phyloP scores from a whole-genome alignment of 2,329 filamentous ascomycete species.

The Colletotrichum salicis region DNA sequence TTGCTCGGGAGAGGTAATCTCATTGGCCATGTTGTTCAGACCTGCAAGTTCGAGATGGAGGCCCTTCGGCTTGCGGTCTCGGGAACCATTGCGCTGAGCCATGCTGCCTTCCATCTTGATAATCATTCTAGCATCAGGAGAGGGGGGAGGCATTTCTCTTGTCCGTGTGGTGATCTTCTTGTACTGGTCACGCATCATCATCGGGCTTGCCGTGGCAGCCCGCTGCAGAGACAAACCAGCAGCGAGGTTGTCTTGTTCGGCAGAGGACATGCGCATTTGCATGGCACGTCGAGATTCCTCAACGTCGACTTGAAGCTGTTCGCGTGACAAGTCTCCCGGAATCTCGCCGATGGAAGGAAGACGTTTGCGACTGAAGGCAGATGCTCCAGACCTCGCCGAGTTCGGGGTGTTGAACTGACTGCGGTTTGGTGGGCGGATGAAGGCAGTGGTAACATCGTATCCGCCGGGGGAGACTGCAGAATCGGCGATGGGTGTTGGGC shows the following conservation, averaged over 20 bases:
- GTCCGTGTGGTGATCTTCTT: constrained; percentile 41
- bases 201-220: constrained; percentile 74
- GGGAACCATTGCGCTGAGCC: constrained; percentile 74
- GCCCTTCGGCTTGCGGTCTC: constrained; percentile 81
- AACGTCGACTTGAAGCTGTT: constrained; percentile 34
- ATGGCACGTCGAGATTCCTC: constrained; percentile 36
- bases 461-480: constrained; percentile 79
- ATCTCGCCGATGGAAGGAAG: constrained; percentile 82
- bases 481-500: constrained; percentile 88
- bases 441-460: constrained; percentile 73
- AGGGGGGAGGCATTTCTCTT: constrained; percentile 69
- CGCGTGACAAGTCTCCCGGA: constrained; percentile 51
- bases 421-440: constrained; percentile 73
- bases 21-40: constrained; percentile 55
- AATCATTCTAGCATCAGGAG: constrained; percentile 69
- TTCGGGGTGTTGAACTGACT: constrained; percentile 77
- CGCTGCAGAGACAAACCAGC: constrained; percentile 65
- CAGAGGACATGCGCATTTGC: constrained; percentile 50
- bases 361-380: constrained; percentile 70
- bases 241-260: constrained; percentile 54
- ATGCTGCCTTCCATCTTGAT: constrained; percentile 69
- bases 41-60: constrained; percentile 67
- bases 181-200: constrained; percentile 65
- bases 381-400: constrained; percentile 69
- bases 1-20: constrained; percentile 67